Evolutionary conservation across 2,329 filamentous ascomycete genomes (phyloP).

Genomic region (Aspergillus flavus): DNA sequence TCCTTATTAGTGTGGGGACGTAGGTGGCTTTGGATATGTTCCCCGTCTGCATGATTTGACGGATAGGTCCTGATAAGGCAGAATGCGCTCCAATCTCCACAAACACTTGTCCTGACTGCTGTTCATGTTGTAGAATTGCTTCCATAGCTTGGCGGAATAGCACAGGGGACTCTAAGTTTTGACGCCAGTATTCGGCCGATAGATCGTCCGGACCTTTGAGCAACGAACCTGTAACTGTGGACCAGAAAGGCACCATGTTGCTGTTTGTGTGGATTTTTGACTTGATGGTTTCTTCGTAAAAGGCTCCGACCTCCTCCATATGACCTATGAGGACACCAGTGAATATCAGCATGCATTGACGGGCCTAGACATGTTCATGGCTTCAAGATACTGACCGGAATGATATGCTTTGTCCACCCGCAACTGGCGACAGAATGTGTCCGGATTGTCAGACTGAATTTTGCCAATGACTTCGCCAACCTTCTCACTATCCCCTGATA

Average conservation of each 20-base stretch:
- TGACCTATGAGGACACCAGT: neutral
- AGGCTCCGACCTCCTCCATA: neutral
- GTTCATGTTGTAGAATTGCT: neutral
- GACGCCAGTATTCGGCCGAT: neutral
- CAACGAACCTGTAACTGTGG: neutral
- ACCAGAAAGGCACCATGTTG: neutral
- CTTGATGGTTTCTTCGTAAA: neutral
- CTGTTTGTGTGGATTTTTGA: neutral
- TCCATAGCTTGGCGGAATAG: constrained; percentile 29
- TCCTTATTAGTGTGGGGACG: neutral
- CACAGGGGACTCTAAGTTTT: constrained; percentile 19
- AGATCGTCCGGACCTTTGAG: constrained; percentile 14
- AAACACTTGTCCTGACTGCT: neutral
- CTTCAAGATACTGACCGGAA: neutral
- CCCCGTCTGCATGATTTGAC: neutral
- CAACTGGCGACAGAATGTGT: neutral
- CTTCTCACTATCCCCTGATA: neutral
- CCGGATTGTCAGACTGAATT: neutral
- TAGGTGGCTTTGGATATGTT: neutral
- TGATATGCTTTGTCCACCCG: neutral
- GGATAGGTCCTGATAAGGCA: neutral
- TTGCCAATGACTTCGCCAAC: neutral
- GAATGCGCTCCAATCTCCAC: neutral
- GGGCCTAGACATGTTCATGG: neutral
- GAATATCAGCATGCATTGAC: neutral